phyloP scores from a whole-genome alignment of 306 rosid genomes.

The Pyrus communis region DNA sequence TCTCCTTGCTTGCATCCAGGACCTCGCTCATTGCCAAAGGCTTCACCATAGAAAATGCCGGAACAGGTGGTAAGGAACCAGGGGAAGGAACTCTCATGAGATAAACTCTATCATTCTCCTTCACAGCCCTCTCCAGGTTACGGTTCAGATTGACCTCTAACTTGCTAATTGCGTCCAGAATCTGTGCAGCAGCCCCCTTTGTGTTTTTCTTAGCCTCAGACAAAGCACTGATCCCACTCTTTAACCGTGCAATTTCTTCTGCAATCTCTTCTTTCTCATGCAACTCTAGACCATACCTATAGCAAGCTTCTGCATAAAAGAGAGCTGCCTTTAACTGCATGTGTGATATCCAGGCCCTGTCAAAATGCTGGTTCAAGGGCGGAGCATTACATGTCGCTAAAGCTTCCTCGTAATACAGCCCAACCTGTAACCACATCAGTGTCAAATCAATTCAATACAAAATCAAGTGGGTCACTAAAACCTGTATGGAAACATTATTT shows the following conservation, averaged over 20 bases:
- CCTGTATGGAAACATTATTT: background rate
- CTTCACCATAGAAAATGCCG: slow-evolving; percentile 87
- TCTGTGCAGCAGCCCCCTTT: slow-evolving; percentile 77
- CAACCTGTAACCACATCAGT: slow-evolving; percentile 54
- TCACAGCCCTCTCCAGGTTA: slow-evolving; percentile 86
- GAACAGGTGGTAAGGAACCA: slow-evolving; percentile 62
- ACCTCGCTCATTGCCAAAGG: slow-evolving; percentile 78
- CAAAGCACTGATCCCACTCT: slow-evolving; percentile 54
- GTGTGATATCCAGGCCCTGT: slow-evolving; percentile 78
- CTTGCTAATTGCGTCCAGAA: slow-evolving; percentile 75
- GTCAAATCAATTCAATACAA: slow-evolving; percentile 12
- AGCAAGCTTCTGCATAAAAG: slow-evolving; percentile 82
- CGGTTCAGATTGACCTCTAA: slow-evolving; percentile 73
- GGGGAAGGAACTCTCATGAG: slow-evolving; percentile 88
- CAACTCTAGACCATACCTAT: slow-evolving; percentile 72
- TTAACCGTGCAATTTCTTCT: slow-evolving; percentile 82
- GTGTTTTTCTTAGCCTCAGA: slow-evolving; percentile 64
- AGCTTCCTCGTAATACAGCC: slow-evolving; percentile 89
- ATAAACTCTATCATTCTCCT: slow-evolving; percentile 96
- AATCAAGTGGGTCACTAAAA: background rate
- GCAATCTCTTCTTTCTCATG: slow-evolving; percentile 95
- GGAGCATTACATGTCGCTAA: slow-evolving; percentile 66
- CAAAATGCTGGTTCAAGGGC: slow-evolving; percentile 83
- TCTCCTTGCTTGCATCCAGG: slow-evolving; percentile 92
- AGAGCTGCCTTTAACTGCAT: slow-evolving; percentile 82